These are phyloP conservation scores for Aspergillus tamarii DNA, from an alignment of 2,329 filamentous ascomycete genomes.

Conservation along the genomic window DNA sequence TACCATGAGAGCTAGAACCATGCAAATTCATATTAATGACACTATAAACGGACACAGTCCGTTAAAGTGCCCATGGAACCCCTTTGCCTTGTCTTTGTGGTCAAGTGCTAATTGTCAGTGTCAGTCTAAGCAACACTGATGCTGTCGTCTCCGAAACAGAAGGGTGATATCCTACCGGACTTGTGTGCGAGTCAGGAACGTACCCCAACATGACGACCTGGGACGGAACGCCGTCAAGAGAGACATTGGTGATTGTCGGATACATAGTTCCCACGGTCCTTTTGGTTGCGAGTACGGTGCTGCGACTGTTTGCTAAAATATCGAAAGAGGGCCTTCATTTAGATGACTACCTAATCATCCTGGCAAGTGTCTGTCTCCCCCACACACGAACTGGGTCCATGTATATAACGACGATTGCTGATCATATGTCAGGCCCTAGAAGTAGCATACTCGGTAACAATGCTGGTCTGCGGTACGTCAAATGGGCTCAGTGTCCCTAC, in stretches of 20 bases:
- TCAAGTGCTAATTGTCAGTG: neutral
- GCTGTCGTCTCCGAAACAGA: neutral
- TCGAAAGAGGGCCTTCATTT: slow-evolving; percentile 4
- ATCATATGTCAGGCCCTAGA: neutral
- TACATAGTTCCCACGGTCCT: slow-evolving; percentile 6
- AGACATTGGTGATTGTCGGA: slow-evolving; percentile 7
- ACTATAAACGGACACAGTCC: neutral
- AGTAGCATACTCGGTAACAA: slow-evolving; percentile 6
- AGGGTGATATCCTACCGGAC: neutral
- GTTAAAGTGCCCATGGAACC: neutral
- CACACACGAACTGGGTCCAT: neutral
- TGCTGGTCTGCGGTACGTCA: slow-evolving; percentile 4
- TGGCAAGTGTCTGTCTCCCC: slow-evolving; percentile 5
- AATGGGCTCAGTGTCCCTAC: neutral
- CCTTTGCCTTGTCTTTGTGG: neutral
- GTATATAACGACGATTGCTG: neutral
- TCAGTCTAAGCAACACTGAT: neutral
- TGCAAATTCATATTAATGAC: neutral
- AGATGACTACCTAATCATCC: slow-evolving; percentile 8
- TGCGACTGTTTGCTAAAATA: slow-evolving; percentile 4
- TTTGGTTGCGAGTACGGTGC: slow-evolving; percentile 5
- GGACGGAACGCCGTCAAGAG: slow-evolving; percentile 2
- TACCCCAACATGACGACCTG: neutral
- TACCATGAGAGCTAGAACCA: neutral
- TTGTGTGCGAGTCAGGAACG: neutral